These are phyloP conservation scores for Plasmodium relictum DNA, from an alignment of 169 alveolate species.

Conservation along the genomic window DNA sequence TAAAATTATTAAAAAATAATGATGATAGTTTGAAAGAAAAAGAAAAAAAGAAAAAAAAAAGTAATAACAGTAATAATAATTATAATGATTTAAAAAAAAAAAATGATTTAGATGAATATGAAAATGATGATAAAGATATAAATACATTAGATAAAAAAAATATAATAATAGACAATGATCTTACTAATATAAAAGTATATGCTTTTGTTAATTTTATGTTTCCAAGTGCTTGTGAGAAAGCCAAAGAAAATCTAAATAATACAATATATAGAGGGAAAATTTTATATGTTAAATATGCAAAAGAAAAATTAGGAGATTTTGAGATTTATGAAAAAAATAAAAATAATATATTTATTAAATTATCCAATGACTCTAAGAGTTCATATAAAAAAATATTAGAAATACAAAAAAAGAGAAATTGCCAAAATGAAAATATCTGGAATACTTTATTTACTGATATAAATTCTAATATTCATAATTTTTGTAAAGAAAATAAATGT, in stretches of 20 bases:
- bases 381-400: conserved; percentile 87
- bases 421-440: conserved; percentile 94
- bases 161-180: conserved; percentile 12
- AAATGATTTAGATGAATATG: conserved; percentile 66
- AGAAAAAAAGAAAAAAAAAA: conserved; percentile 31
- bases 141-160: neutral
- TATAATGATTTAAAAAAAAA: neutral
- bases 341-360: conserved; percentile 78
- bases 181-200: conserved; percentile 62
- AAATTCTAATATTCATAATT: conserved; percentile 93
- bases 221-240: conserved; percentile 71
- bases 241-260: conserved; percentile 36
- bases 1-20: conserved; percentile 58
- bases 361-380: conserved; percentile 85
- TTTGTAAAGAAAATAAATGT: conserved; percentile 88
- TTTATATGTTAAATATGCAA: conserved; percentile 80
- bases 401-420: conserved; percentile 85
- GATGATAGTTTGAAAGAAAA: neutral
- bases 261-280: conserved; percentile 84
- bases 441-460: conserved; percentile 95
- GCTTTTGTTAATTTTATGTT: conserved; percentile 74
- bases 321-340: conserved; percentile 37
- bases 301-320: conserved; percentile 62
- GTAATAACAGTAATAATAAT: neutral
- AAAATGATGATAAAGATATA: neutral